A percentile compares a stretch with the other conserved stretches of the same genome.
Evolutionary conservation across 257 asterid genomes (phyloP).

Genomic region (Ballota nigra): DNA sequence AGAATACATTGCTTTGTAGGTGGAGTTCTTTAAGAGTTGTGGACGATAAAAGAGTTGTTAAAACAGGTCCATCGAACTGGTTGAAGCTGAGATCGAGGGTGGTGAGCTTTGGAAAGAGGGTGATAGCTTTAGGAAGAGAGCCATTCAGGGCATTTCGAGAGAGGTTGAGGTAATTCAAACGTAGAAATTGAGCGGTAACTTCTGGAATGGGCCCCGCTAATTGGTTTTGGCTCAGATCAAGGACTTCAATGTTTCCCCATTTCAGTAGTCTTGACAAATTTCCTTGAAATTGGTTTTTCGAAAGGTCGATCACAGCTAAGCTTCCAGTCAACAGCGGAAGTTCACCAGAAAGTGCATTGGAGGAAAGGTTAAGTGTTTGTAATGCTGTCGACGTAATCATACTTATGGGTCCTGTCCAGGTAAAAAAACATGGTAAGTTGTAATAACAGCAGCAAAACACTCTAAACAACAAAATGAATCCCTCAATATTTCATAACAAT

Average conservation of each 20-base stretch:
- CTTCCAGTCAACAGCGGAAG: conserved; percentile 81
- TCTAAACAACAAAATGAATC: background rate
- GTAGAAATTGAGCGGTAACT: conserved; percentile 75
- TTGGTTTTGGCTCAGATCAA: conserved; percentile 81
- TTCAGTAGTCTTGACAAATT: conserved; percentile 61
- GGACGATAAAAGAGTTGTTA: conserved; percentile 52
- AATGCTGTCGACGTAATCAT: conserved; percentile 87
- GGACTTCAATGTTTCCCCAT: conserved; percentile 83
- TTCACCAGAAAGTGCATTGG: conserved; percentile 77
- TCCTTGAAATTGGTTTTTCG: conserved; percentile 74
- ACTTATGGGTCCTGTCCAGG: conserved; percentile 56
- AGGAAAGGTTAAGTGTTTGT: conserved; percentile 69
- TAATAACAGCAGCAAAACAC: background rate
- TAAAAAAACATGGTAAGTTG: background rate
- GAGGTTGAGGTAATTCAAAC: conserved; percentile 70
- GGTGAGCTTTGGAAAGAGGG: conserved; percentile 65
- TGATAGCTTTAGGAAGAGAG: conserved; percentile 58
- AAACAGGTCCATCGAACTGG: conserved; percentile 63
- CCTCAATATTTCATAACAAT: background rate
- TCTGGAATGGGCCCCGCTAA: conserved; percentile 73
- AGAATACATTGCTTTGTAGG: conserved; percentile 60
- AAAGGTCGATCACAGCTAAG: conserved; percentile 68
- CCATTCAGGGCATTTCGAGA: conserved; percentile 65
- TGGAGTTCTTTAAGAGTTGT: conserved; percentile 71
- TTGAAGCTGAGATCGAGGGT: conserved; percentile 86